phyloP scores from a whole-genome alignment of 1,284 basidiomycete genomes.

The Ganoderma lucidum region DNA sequence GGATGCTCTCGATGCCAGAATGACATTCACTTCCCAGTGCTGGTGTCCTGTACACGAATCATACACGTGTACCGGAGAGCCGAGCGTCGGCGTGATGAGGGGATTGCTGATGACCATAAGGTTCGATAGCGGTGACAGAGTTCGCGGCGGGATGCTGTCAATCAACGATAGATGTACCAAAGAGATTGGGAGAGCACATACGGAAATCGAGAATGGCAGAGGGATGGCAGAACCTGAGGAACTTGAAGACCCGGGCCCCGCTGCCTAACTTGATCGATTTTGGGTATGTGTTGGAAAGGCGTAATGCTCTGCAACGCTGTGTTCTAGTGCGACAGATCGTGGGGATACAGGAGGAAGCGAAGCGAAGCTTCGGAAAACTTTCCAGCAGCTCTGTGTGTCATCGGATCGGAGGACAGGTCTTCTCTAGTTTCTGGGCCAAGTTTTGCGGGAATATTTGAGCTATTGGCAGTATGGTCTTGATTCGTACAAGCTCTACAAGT shows the following conservation, averaged over 20 bases:
- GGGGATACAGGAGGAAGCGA: neutral
- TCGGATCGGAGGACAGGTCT: neutral
- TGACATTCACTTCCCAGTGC: neutral
- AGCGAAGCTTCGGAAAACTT: neutral
- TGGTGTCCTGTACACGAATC: neutral
- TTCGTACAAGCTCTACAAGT: neutral
- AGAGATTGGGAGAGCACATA: neutral
- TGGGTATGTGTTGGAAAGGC: neutral
- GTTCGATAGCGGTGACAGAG: neutral
- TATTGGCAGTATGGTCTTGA: neutral
- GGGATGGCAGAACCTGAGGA: neutral
- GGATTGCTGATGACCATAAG: neutral
- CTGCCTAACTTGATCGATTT: neutral
- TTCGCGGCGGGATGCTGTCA: neutral
- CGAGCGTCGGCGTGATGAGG: neutral
- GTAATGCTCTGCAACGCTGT: slow-evolving; percentile 1
- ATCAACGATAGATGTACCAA: neutral
- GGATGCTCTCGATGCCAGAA: neutral
- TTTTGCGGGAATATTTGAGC: neutral
- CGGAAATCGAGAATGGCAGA: neutral
- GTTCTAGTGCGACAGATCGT: neutral
- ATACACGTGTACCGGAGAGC: neutral
- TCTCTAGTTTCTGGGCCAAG: neutral
- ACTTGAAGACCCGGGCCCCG: neutral
- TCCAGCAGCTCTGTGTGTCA: neutral